Percentiles rank a stretch among this genome's conserved stretches.
Conservation (phyloP, 78 protist genomes). For the Dictyostelium firmibasis region DNA sequence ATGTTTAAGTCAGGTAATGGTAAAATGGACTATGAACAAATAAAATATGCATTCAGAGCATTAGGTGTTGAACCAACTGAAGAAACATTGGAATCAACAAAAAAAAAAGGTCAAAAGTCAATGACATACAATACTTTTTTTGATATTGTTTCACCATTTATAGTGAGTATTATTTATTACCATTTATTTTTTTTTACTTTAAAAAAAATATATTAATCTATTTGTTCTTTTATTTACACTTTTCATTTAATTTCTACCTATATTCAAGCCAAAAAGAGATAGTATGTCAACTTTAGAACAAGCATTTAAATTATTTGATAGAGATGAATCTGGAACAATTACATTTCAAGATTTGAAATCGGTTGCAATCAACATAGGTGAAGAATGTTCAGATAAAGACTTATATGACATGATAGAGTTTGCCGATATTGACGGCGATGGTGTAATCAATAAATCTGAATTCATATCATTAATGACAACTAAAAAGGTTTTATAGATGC, state of each 20-base stretch:
- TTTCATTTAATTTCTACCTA: background rate
- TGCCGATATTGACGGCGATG: conserved; percentile 65
- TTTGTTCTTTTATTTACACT: background rate
- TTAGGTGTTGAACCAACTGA: conserved; percentile 23
- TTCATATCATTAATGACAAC: conserved; percentile 11
- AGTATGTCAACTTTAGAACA: conserved; percentile 40
- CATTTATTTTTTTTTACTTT: too few relatives aligned
- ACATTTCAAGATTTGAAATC: conserved; percentile 46
- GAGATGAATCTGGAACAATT: conserved; percentile 53
- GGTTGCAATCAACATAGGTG: conserved; percentile 48
- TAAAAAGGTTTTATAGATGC: background rate
- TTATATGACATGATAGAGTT: conserved; percentile 36
- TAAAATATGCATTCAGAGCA: conserved; percentile 65
- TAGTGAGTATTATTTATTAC: background rate
- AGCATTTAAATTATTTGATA: conserved; percentile 67
- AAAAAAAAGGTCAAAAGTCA: background rate
- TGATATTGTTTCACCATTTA: conserved; percentile 22
- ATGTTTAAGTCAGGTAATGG: conserved; percentile 59
- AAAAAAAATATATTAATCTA: background rate
- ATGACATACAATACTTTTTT: conserved; percentile 12
- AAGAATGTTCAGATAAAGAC: conserved; percentile 47
- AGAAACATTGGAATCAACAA: background rate
- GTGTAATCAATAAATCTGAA: conserved; percentile 27
- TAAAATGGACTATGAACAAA: conserved; percentile 21
- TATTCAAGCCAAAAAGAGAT: conserved; percentile 37